These are phyloP conservation scores for Pisolithus albus DNA, from an alignment of 768 basidiomycete species.

Conservation along the genomic window DNA sequence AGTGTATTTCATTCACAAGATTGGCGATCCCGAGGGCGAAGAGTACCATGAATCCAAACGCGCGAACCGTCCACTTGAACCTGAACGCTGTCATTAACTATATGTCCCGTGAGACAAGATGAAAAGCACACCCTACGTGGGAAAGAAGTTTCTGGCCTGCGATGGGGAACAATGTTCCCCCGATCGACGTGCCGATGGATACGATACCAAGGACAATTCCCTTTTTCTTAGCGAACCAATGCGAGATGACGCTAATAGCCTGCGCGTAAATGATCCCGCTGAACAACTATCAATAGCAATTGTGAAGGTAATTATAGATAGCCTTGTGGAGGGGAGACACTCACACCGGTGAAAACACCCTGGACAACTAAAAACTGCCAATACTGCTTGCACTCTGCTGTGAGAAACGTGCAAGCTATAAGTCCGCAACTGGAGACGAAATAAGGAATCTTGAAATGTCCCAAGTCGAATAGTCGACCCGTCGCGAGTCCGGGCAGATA, in stretches of 20 bases:
- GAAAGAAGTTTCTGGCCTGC: slow-evolving; percentile 47
- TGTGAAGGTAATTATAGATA: background rate
- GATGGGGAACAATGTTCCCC: slow-evolving; percentile 65
- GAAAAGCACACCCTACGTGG: slow-evolving; percentile 43
- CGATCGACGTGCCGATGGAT: slow-evolving; percentile 61
- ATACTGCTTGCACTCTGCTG: slow-evolving; percentile 62
- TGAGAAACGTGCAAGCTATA: slow-evolving; percentile 53
- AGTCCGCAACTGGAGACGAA: slow-evolving; percentile 42
- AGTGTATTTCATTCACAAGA: slow-evolving; percentile 32
- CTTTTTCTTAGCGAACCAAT: slow-evolving; percentile 64
- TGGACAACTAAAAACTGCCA: slow-evolving; percentile 79
- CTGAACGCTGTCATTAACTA: slow-evolving; percentile 27
- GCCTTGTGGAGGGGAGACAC: slow-evolving; percentile 14
- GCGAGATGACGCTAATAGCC: slow-evolving; percentile 50
- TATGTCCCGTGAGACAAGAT: background rate
- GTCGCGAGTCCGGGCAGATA: slow-evolving; percentile 57
- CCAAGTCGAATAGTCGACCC: slow-evolving; percentile 70
- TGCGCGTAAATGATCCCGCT: slow-evolving; percentile 60
- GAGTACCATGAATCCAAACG: slow-evolving; percentile 58
- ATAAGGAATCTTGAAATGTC: slow-evolving; percentile 51
- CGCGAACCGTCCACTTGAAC: slow-evolving; percentile 74
- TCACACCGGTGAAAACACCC: slow-evolving; percentile 58
- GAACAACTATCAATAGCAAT: slow-evolving; percentile 21
- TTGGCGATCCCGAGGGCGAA: slow-evolving; percentile 47
- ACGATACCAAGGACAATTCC: slow-evolving; percentile 54